Evolutionary conservation across 108 stramenopile species (phyloP), one percentile per base, ranked within the genome.

Genomic region (Nitzschia sp.): DNA sequence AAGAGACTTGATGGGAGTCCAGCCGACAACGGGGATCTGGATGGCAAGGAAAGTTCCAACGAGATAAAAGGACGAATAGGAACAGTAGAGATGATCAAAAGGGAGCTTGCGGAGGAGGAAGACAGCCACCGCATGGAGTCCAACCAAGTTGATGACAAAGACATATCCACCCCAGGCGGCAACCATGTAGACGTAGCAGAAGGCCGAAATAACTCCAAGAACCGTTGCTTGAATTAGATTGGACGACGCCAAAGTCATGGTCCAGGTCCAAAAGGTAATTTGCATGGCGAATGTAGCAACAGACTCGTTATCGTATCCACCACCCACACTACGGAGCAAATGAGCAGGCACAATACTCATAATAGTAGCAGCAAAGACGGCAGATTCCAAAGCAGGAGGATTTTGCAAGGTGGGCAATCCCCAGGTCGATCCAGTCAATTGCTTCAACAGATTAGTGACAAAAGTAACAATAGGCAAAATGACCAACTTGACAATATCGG

Each of bases 101-200:
- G 75, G 69, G 10, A 65, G 7, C 20, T 93, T 74, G 20, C 93
- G 93, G 19, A 86, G 44, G 41, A 96, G 64, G 8, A 97, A 78
- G 22, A 98, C 71, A 15, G 67, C 48, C 0, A 87, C 73, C 3
- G 93, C 93, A 79, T 98, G 95, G 20, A 90, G 69, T 21, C 95
- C 96, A 50, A 99, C 82, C 53, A 98, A 81, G 81, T 99, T 99
- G 70, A 98, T 71, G 25, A 99, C 97, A 83, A 99, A 99, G 56
- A 97, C 95, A 66, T 97, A 99, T 14, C 98, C 98, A 56, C 98
- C 98, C 98, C 98, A 99, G 0, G 97, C 90, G 3, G 97, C 97
- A n/a, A 97, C 98, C 98, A 99, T 99, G 79, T 97, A 88, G 57
- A 93, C 87, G 71, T 93, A 93, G 19, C 80, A 84, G 11, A 90